Percentiles rank a stretch among this genome's conserved stretches.
These are phyloP conservation scores for Aphanomyces cochlioides DNA, from an alignment of 352 stramenopile genomes.

Conservation along the genomic window DNA sequence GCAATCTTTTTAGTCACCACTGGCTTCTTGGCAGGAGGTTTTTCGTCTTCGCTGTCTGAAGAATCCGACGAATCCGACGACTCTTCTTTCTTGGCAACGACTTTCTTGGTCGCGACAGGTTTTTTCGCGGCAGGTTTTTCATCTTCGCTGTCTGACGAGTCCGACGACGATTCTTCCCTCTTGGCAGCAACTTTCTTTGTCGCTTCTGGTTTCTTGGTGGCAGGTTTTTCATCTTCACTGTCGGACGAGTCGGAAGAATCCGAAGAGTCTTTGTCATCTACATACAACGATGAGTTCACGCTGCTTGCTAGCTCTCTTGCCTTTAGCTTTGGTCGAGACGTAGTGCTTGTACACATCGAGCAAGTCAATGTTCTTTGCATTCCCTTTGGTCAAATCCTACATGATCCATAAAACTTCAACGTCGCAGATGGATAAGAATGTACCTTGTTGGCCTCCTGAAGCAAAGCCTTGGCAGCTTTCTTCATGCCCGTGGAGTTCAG, in stretches of 20 bases:
- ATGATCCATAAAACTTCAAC: too few relatives aligned
- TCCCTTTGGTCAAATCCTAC: conserved; percentile 51
- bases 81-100: conserved; percentile 35
- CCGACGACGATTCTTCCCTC: conserved; percentile 25
- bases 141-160: conserved; percentile 30
- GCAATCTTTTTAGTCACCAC: background rate
- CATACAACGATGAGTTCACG: conserved; percentile 39
- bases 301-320: conserved; percentile 41
- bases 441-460: conserved; percentile 72
- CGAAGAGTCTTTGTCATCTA: conserved; percentile 8
- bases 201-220: conserved; percentile 18
- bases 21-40: conserved; percentile 27
- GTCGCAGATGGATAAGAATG: conserved; percentile 9
- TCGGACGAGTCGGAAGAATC: conserved; percentile 31
- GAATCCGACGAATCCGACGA: conserved; percentile 35
- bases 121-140: conserved; percentile 31
- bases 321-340: conserved; percentile 41
- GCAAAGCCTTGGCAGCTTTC: conserved; percentile 56
- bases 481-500: conserved; percentile 63
- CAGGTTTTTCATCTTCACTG: conserved; percentile 33
- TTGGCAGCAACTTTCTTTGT: background rate
- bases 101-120: conserved; percentile 6
- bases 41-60: conserved; percentile 33
- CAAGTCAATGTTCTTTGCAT: conserved; percentile 55
- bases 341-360: conserved; percentile 73